A percentile compares a stretch with the other conserved stretches of the same genome.
These are phyloP conservation scores for Fraxinus latifolia DNA, from an alignment of 305 asterid species.

Conservation along the genomic window DNA sequence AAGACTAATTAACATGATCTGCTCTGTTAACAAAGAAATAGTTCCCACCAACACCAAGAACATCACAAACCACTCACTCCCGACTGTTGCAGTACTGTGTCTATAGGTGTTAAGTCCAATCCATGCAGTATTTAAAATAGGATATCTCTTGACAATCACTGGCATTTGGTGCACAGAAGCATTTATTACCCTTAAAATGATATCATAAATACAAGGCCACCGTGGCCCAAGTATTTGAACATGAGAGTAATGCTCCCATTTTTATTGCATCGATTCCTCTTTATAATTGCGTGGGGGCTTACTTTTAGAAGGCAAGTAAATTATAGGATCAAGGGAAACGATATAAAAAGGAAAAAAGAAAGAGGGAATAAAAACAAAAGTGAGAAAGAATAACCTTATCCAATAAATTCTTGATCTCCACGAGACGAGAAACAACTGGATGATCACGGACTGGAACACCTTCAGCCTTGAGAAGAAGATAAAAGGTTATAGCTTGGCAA, in stretches of 20 bases:
- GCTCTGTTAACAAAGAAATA: background rate
- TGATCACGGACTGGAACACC: conserved; percentile 90
- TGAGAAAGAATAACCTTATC: conserved; percentile 61
- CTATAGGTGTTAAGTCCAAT: background rate
- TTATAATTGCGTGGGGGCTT: background rate
- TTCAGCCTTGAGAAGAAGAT: conserved; percentile 93
- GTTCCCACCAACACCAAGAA: background rate
- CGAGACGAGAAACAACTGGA: conserved; percentile 86
- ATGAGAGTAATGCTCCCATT: background rate
- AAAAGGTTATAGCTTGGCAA: conserved; percentile 90
- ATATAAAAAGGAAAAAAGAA: background rate
- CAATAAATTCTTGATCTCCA: conserved; percentile 75
- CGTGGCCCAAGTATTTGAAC: background rate
- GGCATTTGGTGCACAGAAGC: background rate
- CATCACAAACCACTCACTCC: background rate
- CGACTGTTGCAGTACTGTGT: background rate
- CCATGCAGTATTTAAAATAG: background rate
- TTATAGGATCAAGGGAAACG: background rate
- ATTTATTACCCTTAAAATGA: background rate
- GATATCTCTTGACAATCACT: background rate
- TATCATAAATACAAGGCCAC: background rate
- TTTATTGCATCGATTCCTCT: background rate
- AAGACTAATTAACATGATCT: background rate
- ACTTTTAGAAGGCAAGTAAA: background rate
- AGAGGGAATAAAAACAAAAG: background rate